Evolutionary conservation across 2,329 filamentous ascomycete genomes (phyloP).

Genomic region (Penicillium sp.): DNA sequence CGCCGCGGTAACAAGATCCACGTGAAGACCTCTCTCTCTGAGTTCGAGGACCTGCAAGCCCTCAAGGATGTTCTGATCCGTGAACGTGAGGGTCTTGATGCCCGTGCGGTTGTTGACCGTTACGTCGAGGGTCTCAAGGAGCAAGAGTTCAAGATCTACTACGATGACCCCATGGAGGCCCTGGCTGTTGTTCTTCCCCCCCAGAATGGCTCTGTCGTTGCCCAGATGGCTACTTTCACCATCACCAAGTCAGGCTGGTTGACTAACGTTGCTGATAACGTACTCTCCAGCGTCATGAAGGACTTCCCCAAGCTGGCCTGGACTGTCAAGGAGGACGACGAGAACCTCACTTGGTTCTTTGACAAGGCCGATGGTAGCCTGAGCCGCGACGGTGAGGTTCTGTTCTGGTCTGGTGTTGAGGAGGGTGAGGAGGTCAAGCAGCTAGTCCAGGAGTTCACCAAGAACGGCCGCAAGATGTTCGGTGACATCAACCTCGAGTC

Average conservation of each 20-base stretch:
- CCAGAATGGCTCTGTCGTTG: constrained; percentile 63
- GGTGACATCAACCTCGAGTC: constrained; percentile 85
- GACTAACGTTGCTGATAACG: constrained; percentile 91
- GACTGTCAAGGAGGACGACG: constrained; percentile 95
- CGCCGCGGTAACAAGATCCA: constrained; percentile 87
- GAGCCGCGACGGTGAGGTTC: constrained; percentile 78
- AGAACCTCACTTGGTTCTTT: constrained; percentile 98
- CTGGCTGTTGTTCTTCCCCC: constrained; percentile 84
- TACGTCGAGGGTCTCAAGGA: constrained; percentile 77
- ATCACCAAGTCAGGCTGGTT: constrained; percentile 95
- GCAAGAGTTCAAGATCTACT: constrained; percentile 87
- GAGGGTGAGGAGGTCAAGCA: constrained; percentile 76
- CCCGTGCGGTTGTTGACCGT: constrained; percentile 78
- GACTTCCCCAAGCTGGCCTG: constrained; percentile 88
- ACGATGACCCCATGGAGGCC: constrained; percentile 90
- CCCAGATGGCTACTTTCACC: constrained; percentile 84
- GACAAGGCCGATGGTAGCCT: constrained; percentile 94
- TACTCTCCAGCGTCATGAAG: constrained; percentile 90
- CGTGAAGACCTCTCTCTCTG: constrained; percentile 66
- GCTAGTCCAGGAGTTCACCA: constrained; percentile 80
- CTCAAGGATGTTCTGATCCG: constrained; percentile 80
- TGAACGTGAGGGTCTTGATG: constrained; percentile 78
- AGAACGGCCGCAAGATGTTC: constrained; percentile 81
- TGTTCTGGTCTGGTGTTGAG: constrained; percentile 95
- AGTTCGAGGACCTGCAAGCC: constrained; percentile 73